Evolutionary conservation across 192 early-diverging fungal species (phyloP).

Genomic region (Haplosporangium gracile): DNA sequence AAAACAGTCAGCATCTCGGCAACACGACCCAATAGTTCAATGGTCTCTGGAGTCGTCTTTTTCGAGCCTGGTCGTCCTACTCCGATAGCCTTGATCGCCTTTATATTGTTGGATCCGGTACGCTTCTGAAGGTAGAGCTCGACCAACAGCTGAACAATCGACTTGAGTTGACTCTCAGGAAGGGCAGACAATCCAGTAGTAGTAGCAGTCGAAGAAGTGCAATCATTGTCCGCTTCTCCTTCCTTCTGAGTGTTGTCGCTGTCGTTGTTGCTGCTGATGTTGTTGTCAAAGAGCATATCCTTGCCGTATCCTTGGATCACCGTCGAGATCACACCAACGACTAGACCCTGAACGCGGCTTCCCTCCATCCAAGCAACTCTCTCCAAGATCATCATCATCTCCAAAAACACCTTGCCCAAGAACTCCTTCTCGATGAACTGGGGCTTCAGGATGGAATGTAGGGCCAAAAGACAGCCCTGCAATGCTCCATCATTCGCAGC

Average conservation of each 20-base stretch:
- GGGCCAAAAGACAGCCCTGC: constrained; percentile 65
- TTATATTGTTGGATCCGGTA: constrained; percentile 9
- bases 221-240: constrained; percentile 2
- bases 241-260: background rate
- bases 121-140: constrained; percentile 40
- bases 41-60: constrained; percentile 41
- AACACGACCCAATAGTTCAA: constrained; percentile 49
- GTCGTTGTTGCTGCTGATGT: background rate
- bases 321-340: constrained; percentile 57
- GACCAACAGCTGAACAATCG: constrained; percentile 43
- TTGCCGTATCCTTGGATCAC: constrained; percentile 43
- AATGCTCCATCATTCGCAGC: constrained; percentile 56
- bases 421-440: constrained; percentile 51
- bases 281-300: constrained; percentile 31
- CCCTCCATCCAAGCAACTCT: constrained; percentile 80
- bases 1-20: constrained; percentile 62
- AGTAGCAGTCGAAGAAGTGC: background rate
- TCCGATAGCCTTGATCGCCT: constrained; percentile 13
- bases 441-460: constrained; percentile 67
- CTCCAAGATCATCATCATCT: constrained; percentile 79
- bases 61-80: constrained; percentile 10
- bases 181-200: background rate
- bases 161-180: constrained; percentile 25
- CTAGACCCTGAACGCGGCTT: constrained; percentile 64
- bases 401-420: constrained; percentile 71